phyloP scores from a whole-genome alignment of 2,329 filamentous ascomycete genomes.

The Pezicula neosporulosa region DNA sequence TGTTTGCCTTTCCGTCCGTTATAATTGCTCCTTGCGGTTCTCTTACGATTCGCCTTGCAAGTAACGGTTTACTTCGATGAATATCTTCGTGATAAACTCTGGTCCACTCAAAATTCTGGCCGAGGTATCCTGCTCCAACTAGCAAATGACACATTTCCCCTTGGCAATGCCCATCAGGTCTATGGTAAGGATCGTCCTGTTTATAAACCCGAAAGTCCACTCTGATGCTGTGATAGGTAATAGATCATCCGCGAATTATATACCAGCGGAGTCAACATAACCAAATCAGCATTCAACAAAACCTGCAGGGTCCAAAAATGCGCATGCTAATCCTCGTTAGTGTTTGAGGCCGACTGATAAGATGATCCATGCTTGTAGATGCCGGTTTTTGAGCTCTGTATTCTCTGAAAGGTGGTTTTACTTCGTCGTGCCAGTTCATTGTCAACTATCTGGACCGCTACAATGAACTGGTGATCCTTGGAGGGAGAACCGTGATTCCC shows the following conservation, averaged over 20 bases:
- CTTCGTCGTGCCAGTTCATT: conserved; percentile 5
- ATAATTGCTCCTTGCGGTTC: no score
- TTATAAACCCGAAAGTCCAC: not conserved
- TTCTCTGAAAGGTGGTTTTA: conserved; percentile 9
- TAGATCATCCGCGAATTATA: conserved; percentile 6
- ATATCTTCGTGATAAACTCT: not conserved
- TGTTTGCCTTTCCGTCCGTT: no score
- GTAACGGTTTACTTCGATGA: not conserved
- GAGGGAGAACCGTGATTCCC: conserved; percentile 9
- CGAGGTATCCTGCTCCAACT: not conserved
- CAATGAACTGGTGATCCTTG: conserved; percentile 6
- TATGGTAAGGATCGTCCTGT: not conserved
- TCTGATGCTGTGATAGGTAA: not conserved
- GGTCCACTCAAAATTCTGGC: not conserved
- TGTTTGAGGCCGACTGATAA: conserved; percentile 2
- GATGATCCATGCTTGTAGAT: conserved; percentile 5
- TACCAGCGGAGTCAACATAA: conserved; percentile 5
- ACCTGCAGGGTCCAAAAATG: conserved; percentile 1
- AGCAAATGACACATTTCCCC: not conserved
- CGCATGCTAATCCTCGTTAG: conserved; percentile 5
- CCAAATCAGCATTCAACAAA: conserved; percentile 8
- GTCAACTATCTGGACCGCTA: conserved; percentile 12
- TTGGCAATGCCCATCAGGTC: not conserved
- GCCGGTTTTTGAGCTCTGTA: conserved; percentile 4
- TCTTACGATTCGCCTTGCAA: no score